A percentile compares a stretch with the other conserved stretches of the same genome.
Evolutionary conservation across 73 alveolate species (phyloP).

Genomic region (Paramecium octaurelia): DNA sequence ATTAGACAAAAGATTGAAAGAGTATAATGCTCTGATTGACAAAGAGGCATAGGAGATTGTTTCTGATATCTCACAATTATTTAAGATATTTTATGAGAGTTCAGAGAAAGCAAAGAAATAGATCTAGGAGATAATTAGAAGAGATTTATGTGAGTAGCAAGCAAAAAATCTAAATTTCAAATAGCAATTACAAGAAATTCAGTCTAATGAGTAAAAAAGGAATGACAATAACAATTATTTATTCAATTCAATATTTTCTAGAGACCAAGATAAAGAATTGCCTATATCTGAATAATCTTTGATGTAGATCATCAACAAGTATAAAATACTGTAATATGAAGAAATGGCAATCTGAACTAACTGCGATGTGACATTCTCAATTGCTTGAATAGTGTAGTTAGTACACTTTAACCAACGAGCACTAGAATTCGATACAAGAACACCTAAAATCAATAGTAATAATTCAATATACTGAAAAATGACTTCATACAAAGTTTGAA

Average conservation of each 20-base stretch:
- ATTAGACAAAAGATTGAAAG: constrained; percentile 1
- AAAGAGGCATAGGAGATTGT: constrained; percentile 35
- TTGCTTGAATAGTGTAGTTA: background rate
- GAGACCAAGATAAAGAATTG: constrained; percentile 24
- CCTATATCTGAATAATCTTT: background rate
- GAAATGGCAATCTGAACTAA: background rate
- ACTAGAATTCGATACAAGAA: background rate
- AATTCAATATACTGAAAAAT: background rate
- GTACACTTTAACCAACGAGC: background rate
- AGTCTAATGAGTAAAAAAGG: background rate
- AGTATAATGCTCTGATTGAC: background rate
- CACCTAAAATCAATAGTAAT: background rate
- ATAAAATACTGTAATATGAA: background rate
- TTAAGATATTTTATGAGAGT: constrained; percentile 21
- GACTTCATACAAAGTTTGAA: background rate
- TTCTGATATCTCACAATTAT: constrained; percentile 25
- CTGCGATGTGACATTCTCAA: background rate
- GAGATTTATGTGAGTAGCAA: background rate
- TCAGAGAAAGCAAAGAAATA: constrained; percentile 45
- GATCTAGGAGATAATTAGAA: constrained; percentile 37
- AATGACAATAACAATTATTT: background rate
- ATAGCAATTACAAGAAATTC: background rate
- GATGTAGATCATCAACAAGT: constrained; percentile 5
- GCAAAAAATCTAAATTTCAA: background rate
- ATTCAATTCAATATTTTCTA: background rate